phyloP scores from a whole-genome alignment of 2,329 filamentous ascomycete species.

The Paecilomyces dactylethromorphus region DNA sequence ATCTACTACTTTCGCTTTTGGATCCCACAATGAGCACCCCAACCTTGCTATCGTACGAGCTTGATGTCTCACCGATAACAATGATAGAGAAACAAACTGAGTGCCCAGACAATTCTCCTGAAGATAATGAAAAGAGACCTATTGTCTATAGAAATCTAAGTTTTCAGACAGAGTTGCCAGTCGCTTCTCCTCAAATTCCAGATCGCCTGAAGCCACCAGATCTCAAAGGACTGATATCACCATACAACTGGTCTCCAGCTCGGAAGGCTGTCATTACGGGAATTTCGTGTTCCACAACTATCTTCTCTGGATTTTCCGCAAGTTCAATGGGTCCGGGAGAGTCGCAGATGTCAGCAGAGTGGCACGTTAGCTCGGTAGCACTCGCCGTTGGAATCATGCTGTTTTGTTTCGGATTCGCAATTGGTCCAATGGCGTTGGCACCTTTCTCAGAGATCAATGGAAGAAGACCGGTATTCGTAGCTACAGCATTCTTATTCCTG shows the following conservation, averaged over 20 bases:
- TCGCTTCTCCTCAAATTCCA: neutral
- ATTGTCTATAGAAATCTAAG: neutral
- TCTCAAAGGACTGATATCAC: neutral
- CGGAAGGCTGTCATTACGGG: neutral
- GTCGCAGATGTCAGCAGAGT: constrained; percentile 1
- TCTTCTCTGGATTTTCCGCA: neutral
- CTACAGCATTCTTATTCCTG: neutral
- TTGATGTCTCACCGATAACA: neutral
- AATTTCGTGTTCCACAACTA: neutral
- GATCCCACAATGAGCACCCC: neutral
- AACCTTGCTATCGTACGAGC: neutral
- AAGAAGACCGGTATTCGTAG: constrained; percentile 34
- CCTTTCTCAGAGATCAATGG: constrained; percentile 87
- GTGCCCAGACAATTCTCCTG: neutral
- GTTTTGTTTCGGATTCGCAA: constrained; percentile 1
- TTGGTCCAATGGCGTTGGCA: constrained; percentile 46
- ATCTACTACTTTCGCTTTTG: neutral
- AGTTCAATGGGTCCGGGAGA: neutral
- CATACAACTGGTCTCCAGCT: neutral
- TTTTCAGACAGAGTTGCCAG: neutral
- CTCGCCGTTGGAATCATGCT: neutral
- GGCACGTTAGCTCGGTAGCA: neutral
- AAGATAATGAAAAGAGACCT: neutral
- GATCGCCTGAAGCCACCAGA: neutral
- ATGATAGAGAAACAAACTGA: neutral